Evolutionary conservation across 805 yeast genomes (phyloP).

Genomic region (Tetrapisispora arboricola): DNA sequence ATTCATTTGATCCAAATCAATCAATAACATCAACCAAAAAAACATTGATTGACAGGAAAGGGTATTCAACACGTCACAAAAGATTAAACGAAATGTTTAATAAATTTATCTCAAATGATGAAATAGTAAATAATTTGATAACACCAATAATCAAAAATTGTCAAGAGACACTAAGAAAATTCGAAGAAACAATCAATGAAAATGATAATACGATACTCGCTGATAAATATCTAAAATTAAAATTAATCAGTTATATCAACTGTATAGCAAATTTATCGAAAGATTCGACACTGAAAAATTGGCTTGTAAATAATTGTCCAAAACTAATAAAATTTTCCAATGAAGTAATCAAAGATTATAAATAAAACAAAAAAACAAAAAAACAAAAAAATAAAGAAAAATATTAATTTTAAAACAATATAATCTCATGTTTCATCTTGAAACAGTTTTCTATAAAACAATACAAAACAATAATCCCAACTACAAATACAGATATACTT

Average conservation of each 20-base stretch:
- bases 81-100: conserved; percentile 12
- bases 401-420: no score
- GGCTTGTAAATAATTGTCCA: conserved; percentile 8
- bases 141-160: conserved; percentile 16
- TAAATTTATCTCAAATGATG: neutral
- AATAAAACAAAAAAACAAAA: neutral
- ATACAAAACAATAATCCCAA: no score
- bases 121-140: conserved; percentile 8
- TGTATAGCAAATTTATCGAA: conserved; percentile 17
- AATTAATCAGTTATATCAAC: conserved; percentile 26
- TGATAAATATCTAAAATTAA: conserved; percentile 21
- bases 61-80: conserved; percentile 32
- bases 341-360: neutral
- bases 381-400: neutral
- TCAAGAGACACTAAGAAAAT: conserved; percentile 16
- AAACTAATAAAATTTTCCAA: conserved; percentile 12
- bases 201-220: neutral
- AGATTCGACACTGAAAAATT: conserved; percentile 4
- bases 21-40: conserved; percentile 10
- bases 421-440: no score
- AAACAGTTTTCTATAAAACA: no score
- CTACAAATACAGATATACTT: no score
- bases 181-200: conserved; percentile 8
- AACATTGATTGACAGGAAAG: conserved; percentile 25
- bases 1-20: conserved; percentile 6